phyloP scores from a whole-genome alignment of 2,329 filamentous ascomycete genomes.

The Fonsecaea pedrosoi region DNA sequence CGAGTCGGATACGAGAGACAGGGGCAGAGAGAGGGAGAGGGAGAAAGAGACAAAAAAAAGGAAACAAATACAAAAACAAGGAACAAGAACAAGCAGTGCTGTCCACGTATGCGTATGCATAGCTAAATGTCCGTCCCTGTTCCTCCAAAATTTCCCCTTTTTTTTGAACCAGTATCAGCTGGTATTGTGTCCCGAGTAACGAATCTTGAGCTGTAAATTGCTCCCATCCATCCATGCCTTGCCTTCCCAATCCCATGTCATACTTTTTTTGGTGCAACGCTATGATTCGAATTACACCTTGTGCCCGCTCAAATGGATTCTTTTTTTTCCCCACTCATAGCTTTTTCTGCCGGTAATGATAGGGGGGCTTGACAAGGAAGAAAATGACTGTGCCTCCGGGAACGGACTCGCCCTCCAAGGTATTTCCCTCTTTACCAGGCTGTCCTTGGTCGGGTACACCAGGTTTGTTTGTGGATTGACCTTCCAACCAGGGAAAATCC shows the following conservation, averaged over 20 bases:
- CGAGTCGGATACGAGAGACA: too few species aligned
- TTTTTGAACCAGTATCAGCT: neutral
- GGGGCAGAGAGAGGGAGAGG: neutral
- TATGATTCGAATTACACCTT: neutral
- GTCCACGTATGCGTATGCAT: neutral
- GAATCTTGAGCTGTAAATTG: neutral
- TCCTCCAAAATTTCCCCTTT: neutral
- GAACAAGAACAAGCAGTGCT: neutral
- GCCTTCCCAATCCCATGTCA: neutral
- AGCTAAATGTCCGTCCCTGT: neutral
- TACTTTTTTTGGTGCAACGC: slow-evolving; percentile 1
- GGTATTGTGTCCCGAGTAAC: neutral
- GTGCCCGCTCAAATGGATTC: neutral
- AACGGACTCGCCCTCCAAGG: neutral
- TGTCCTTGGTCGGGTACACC: neutral
- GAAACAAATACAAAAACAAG: neutral
- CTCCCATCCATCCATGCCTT: neutral
- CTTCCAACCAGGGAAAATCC: neutral
- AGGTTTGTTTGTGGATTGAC: neutral
- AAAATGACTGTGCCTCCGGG: neutral
- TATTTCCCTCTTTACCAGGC: neutral
- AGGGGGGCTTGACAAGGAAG: neutral
- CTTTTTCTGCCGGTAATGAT: neutral
- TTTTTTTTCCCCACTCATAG: neutral
- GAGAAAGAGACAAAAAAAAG: neutral